A percentile compares a stretch with the other conserved stretches of the same genome.
Evolutionary conservation across 148 eudicot genomes (phyloP).

Genomic region (Rhododendron ferrugineum): DNA sequence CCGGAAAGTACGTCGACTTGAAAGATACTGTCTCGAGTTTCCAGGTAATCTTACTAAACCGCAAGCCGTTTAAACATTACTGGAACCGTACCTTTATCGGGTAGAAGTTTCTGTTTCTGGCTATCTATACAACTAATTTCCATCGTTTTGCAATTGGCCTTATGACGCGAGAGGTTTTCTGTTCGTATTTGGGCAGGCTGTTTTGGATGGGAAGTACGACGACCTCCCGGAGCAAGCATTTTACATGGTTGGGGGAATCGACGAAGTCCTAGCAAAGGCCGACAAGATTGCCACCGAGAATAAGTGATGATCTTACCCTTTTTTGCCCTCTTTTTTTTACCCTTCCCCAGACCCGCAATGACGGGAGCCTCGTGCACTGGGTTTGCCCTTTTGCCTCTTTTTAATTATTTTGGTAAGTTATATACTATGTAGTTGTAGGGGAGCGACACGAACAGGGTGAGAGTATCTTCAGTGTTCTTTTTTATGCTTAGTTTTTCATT

Average conservation of each 20-base stretch:
- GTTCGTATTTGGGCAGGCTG: constrained; percentile 35
- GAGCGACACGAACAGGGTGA: neutral
- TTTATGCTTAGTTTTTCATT: neutral
- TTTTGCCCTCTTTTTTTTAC: neutral
- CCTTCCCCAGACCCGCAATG: too few species aligned
- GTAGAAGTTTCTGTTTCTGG: neutral
- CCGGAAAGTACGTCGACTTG: constrained; percentile 59
- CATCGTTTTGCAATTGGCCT: neutral
- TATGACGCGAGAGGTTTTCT: neutral
- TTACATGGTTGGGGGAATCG: constrained; percentile 74
- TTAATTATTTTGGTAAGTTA: neutral
- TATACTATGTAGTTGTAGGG: neutral
- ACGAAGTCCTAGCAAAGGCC: constrained; percentile 67
- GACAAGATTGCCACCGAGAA: constrained; percentile 62
- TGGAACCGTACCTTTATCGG: neutral
- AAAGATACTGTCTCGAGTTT: constrained; percentile 52
- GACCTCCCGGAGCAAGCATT: constrained; percentile 69
- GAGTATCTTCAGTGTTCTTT: neutral
- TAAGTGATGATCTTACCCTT: constrained; percentile 26
- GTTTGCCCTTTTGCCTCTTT: neutral
- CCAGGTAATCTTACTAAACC: constrained; percentile 28
- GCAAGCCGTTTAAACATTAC: neutral
- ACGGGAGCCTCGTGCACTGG: too few species aligned
- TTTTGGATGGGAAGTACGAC: constrained; percentile 68
- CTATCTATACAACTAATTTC: neutral